Percentiles rank a stretch among this genome's conserved stretches.
These are phyloP conservation scores for Chiua virens DNA, from an alignment of 768 basidiomycete genomes.

Conservation along the genomic window DNA sequence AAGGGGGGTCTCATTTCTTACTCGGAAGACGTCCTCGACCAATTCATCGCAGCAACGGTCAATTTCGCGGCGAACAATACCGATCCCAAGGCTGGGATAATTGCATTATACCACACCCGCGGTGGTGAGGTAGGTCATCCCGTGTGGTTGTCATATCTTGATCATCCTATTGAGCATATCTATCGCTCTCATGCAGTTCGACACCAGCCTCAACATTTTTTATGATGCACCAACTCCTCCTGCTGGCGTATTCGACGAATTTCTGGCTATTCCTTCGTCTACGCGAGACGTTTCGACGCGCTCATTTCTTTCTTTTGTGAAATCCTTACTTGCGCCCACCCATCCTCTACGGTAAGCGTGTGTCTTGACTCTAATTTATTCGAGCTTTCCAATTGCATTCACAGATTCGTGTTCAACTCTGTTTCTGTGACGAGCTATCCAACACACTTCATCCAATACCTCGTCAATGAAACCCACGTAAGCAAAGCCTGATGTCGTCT, in stretches of 20 bases:
- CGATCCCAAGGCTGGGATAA: constrained; percentile 29
- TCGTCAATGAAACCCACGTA: constrained; percentile 16
- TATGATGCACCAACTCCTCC: constrained; percentile 46
- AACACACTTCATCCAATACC: background rate
- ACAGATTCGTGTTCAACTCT: constrained; percentile 7
- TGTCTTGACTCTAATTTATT: background rate
- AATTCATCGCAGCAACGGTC: constrained; percentile 7
- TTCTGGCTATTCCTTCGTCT: constrained; percentile 22
- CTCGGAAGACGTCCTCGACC: background rate
- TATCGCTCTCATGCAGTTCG: background rate
- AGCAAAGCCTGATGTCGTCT: background rate
- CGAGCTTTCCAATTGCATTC: background rate
- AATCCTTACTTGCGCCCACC: background rate
- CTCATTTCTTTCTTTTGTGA: constrained; percentile 17
- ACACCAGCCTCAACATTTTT: constrained; percentile 42
- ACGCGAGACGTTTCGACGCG: constrained; percentile 6
- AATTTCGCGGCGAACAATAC: constrained; percentile 8
- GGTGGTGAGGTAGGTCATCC: background rate
- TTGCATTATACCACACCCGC: constrained; percentile 40
- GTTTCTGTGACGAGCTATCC: too few species aligned
- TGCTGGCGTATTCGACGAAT: constrained; percentile 19
- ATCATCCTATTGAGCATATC: too few species aligned
- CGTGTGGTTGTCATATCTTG: background rate
- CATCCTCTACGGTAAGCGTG: constrained; percentile 1
- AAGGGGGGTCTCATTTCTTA: constrained; percentile 49